Conservation (phyloP, 257 asterid genomes). For the Ophiorrhiza pumila region DNA sequence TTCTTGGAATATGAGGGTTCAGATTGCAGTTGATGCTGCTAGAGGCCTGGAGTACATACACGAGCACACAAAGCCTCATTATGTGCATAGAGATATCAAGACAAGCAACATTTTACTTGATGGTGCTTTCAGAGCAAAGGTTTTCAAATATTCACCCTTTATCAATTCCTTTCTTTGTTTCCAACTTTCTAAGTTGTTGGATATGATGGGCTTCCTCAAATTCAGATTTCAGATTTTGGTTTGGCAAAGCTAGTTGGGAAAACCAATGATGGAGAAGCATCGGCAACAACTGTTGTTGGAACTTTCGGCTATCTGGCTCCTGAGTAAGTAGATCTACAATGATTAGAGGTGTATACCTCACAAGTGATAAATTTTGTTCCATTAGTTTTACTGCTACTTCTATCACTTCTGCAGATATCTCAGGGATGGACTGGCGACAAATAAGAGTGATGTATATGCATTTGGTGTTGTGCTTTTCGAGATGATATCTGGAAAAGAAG, state of each 20-base stretch:
- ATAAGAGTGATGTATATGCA: conserved; percentile 91
- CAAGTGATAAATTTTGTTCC: background rate
- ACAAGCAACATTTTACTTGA: conserved; percentile 90
- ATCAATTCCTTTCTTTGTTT: conserved; percentile 8
- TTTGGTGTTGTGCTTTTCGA: conserved; percentile 89
- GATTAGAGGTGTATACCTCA: background rate
- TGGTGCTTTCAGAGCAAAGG: conserved; percentile 87
- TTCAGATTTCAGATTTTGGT: conserved; percentile 94
- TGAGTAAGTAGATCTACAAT: conserved; percentile 52
- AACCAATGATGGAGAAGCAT: conserved; percentile 78
- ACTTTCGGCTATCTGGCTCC: conserved; percentile 97
- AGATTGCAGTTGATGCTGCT: conserved; percentile 98
- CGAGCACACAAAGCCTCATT: conserved; percentile 95
- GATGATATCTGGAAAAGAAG: conserved; percentile 87
- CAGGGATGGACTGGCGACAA: conserved; percentile 85
- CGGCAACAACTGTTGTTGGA: conserved; percentile 91
- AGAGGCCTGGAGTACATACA: conserved; percentile 95
- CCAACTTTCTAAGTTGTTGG: conserved; percentile 6
- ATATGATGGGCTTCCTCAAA: conserved; percentile 21
- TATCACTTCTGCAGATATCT: conserved; percentile 55
- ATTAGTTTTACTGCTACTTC: conserved; percentile 20
- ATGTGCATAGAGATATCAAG: conserved; percentile 94
- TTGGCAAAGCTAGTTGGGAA: conserved; percentile 79
- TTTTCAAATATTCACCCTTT: conserved; percentile 18
- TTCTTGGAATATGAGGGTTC: conserved; percentile 91